Percentiles rank a stretch among this genome's conserved stretches.
phyloP scores from a whole-genome alignment of 495 filamentous ascomycete genomes.

The Penicillium salamii region DNA sequence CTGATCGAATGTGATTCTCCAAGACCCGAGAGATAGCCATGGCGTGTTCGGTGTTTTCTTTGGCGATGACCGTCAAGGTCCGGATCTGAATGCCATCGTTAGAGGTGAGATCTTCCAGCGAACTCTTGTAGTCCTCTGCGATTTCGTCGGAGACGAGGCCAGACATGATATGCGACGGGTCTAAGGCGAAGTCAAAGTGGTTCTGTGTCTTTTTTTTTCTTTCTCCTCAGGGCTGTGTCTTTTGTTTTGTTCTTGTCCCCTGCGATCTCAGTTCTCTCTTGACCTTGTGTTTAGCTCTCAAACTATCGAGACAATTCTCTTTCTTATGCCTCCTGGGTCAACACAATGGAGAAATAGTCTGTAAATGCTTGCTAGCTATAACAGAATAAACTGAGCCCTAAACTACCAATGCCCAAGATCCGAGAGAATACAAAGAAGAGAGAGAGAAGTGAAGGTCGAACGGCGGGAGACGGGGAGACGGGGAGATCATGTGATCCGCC shows the following conservation, averaged over 20 bases:
- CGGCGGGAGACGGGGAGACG: constrained; percentile 12
- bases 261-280: constrained; percentile 13
- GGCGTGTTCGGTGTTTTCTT: constrained; percentile 93
- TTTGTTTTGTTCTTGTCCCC: constrained; percentile 15
- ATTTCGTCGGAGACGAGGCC: constrained; percentile 79
- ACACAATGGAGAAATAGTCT: constrained; percentile 43
- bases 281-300: constrained; percentile 13
- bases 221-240: constrained; percentile 14
- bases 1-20: constrained; percentile 88
- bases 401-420: too few relatives aligned
- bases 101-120: constrained; percentile 82
- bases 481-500: constrained; percentile 22
- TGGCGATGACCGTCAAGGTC: constrained; percentile 92
- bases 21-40: constrained; percentile 84
- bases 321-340: constrained; percentile 34
- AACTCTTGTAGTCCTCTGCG: constrained; percentile 90
- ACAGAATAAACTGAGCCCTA: too few relatives aligned
- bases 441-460: background rate
- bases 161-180: constrained; percentile 58
- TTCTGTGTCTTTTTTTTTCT: constrained; percentile 1
- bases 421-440: background rate
- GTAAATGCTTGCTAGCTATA: constrained; percentile 54
- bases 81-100: constrained; percentile 92
- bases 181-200: too few relatives aligned
- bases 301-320: constrained; percentile 30